Conservation (phyloP, 1,139 yeast genomes). For the Hansenula lynferdii region DNA sequence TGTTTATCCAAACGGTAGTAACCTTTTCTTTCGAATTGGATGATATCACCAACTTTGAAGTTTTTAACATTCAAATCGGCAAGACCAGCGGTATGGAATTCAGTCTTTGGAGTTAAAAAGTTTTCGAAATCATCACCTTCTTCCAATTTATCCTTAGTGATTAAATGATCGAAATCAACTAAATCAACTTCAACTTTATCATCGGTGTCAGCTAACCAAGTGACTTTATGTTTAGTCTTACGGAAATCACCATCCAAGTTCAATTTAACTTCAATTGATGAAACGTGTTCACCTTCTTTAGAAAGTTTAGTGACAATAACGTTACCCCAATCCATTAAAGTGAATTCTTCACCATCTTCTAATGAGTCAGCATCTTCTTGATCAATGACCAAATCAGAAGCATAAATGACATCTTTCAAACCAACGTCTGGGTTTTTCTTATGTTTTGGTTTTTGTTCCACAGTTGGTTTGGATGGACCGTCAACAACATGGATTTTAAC, state of each 20-base stretch:
- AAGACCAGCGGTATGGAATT: conserved; percentile 71
- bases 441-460: conserved; percentile 85
- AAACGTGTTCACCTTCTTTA: conserved; percentile 55
- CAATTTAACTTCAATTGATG: conserved; percentile 69
- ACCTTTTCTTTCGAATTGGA: conserved; percentile 97
- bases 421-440: conserved; percentile 95
- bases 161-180: conserved; percentile 91
- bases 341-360: conserved; percentile 77
- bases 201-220: conserved; percentile 89
- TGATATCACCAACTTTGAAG: conserved; percentile 79
- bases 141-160: conserved; percentile 92
- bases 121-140: conserved; percentile 95
- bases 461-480: conserved; percentile 59
- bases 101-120: conserved; percentile 84
- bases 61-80: conserved; percentile 78
- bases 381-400: conserved; percentile 67
- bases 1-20: conserved; percentile 80
- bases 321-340: conserved; percentile 99
- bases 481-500: conserved; percentile 63
- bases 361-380: conserved; percentile 83
- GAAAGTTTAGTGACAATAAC: conserved; percentile 71
- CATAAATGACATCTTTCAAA: conserved; percentile 67
- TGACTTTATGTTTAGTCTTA: conserved; percentile 90
- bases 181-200: conserved; percentile 70
- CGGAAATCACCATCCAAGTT: conserved; percentile 97